Percentiles rank a stretch among this genome's conserved stretches.
These are phyloP conservation scores for Ustulina deusta DNA, from an alignment of 2,329 filamentous ascomycete genomes.

Conservation along the genomic window DNA sequence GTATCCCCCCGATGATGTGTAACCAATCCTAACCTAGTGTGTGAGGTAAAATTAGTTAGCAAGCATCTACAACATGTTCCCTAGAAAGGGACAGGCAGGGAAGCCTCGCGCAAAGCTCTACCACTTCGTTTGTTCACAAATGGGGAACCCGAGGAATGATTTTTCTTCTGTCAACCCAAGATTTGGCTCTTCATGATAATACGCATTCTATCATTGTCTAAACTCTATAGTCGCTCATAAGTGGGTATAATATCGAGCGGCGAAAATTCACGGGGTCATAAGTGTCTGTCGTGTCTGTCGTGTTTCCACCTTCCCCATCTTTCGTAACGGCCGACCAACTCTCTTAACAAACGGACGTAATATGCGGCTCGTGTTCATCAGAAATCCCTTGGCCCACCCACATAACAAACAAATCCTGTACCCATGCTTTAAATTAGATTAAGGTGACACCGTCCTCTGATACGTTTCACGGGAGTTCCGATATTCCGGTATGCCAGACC, in stretches of 20 bases:
- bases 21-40: not conserved
- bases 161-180: not conserved
- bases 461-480: conserved; percentile 29
- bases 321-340: not conserved
- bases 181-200: not conserved
- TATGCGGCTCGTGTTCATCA: not conserved
- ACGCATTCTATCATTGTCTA: conserved; percentile 17
- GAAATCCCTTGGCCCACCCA: not conserved
- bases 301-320: not conserved
- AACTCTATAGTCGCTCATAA: conserved; percentile 17
- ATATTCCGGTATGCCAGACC: conserved; percentile 25
- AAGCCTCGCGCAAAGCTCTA: not conserved
- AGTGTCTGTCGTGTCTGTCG: not conserved
- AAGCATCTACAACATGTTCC: not conserved
- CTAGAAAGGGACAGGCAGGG: not conserved
- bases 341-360: not conserved
- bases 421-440: not conserved
- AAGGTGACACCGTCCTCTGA: not conserved
- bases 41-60: too few species aligned
- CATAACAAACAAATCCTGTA: not conserved
- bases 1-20: too few species aligned
- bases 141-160: not conserved
- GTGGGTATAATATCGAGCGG: conserved; percentile 29
- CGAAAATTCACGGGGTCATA: not conserved
- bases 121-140: not conserved